Base-by-base conservation (phyloP, 2,329 filamentous ascomycete species). In the Davidsoniella virescens region DNA sequence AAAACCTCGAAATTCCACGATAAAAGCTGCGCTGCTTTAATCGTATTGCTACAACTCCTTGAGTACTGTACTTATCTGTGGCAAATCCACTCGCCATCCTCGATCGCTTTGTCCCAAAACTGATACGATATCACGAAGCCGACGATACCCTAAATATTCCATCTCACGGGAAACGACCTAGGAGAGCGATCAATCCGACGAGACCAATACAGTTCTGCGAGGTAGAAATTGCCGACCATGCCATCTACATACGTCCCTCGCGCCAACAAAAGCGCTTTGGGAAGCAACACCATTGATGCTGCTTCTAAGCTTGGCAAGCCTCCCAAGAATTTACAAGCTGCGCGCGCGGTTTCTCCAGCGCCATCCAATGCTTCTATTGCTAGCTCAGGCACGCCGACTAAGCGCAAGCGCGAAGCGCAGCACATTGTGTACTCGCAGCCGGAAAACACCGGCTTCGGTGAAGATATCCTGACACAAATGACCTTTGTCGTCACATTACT, bases 401-500 rank as follows among this genome's bases (percentile, higher is more conserved):
- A 78, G 62, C 70, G 71, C 54, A 80, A 81, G 65, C 70, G 74
- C 59, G 74, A 77, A 56, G 62, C 65, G 39, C 64, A 63, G 4
- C 70, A 70, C 44, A 69, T 72, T 10, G 70, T 84, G 49, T 90
- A 80, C 66, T 88, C 84, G 51, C 85, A 88, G 66, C 84, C 84
- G 17, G 74, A 76, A 56, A 79, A 82, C 59, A 85, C 79, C 14
- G 82, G 81, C 60, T 84, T 81, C 48, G 87, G 87, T 57, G 73
- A 73, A 54, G 82, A 90, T 64, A 79, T 92, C 63, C 81, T 87
- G 69, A 93, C 87, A 10, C 85, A 94, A 63, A 81, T 95, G 62
- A 77, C 83, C 52, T 94, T 87, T 66, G 86, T 87, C 17, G 80
- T 94, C 62, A 79, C 88, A 55, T 85, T 87, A 62, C 77, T 94